Conservation (phyloP, 2,329 filamentous ascomycete species). For the Fusarium chlamydosporum region DNA sequence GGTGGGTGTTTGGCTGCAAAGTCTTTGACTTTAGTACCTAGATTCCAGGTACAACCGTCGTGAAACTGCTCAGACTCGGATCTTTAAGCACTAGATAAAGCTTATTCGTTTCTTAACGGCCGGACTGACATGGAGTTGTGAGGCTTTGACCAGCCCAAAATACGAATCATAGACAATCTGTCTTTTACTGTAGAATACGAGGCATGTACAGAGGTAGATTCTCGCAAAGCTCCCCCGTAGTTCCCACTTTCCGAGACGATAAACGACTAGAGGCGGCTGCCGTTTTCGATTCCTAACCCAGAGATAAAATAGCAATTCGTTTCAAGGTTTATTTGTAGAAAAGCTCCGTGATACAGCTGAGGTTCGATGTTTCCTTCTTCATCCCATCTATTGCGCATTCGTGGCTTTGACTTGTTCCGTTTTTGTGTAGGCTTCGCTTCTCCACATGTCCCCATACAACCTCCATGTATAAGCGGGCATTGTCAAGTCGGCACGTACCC, state of each 20-base stretch:
- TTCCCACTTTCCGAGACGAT: conserved; percentile 15
- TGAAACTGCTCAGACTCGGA: background rate
- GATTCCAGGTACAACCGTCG: background rate
- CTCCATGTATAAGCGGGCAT: conserved; percentile 11
- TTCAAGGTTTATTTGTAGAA: conserved; percentile 7
- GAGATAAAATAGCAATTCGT: background rate
- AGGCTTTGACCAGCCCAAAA: background rate
- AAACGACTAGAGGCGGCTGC: background rate
- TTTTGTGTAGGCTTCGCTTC: conserved; percentile 20
- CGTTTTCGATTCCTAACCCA: background rate
- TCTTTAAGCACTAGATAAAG: background rate
- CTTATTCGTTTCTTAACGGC: background rate
- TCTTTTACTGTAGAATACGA: conserved; percentile 17
- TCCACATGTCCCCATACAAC: conserved; percentile 25
- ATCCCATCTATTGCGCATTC: conserved; percentile 4
- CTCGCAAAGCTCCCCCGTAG: conserved; percentile 2
- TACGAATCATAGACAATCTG: conserved; percentile 12
- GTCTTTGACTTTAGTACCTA: background rate
- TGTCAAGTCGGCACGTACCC: conserved; percentile 28
- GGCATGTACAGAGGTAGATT: conserved; percentile 7
- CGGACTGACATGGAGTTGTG: background rate
- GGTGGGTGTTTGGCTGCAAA: background rate
- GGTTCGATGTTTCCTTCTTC: conserved; percentile 1
- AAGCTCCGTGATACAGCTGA: conserved; percentile 3
- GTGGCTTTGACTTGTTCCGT: conserved; percentile 12